These are phyloP conservation scores for Pythium periplocum DNA, from an alignment of 352 stramenopile genomes.

Conservation along the genomic window DNA sequence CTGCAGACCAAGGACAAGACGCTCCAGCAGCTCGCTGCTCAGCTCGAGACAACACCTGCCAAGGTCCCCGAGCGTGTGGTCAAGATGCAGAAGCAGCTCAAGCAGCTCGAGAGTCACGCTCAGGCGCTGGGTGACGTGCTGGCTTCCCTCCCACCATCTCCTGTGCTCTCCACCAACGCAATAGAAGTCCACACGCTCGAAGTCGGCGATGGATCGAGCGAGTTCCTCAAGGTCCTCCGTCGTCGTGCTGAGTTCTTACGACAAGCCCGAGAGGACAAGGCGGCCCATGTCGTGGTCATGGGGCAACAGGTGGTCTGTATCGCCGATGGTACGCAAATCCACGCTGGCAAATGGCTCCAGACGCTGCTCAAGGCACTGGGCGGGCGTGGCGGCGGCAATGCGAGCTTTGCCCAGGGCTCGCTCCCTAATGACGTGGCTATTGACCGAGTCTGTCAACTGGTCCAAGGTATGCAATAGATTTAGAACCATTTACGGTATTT, in stretches of 20 bases:
- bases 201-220: slow-evolving; percentile 7
- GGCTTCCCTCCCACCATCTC: slow-evolving; percentile 30
- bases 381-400: slow-evolving; percentile 52
- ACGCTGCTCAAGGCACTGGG: slow-evolving; percentile 42
- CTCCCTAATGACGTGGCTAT: slow-evolving; percentile 8
- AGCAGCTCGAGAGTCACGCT: slow-evolving; percentile 43
- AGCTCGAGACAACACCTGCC: slow-evolving; percentile 54
- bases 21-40: slow-evolving; percentile 37
- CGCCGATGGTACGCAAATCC: slow-evolving; percentile 20
- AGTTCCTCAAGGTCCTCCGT: slow-evolving; percentile 51
- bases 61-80: slow-evolving; percentile 59
- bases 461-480: no score
- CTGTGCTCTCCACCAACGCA: slow-evolving; percentile 16
- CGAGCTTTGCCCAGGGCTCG: slow-evolving; percentile 57
- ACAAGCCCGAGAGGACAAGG: slow-evolving; percentile 16
- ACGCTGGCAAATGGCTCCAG: slow-evolving; percentile 60
- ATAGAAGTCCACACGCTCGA: slow-evolving; percentile 32
- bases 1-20: slow-evolving; percentile 54
- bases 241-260: slow-evolving; percentile 57
- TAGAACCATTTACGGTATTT: no score
- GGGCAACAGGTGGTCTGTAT: slow-evolving; percentile 50
- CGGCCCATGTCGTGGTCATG: slow-evolving; percentile 44
- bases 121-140: slow-evolving; percentile 52
- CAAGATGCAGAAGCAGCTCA: slow-evolving; percentile 71
- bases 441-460: no score